phyloP scores from a whole-genome alignment of 768 basidiomycete genomes.

The Mrakia frigida region DNA sequence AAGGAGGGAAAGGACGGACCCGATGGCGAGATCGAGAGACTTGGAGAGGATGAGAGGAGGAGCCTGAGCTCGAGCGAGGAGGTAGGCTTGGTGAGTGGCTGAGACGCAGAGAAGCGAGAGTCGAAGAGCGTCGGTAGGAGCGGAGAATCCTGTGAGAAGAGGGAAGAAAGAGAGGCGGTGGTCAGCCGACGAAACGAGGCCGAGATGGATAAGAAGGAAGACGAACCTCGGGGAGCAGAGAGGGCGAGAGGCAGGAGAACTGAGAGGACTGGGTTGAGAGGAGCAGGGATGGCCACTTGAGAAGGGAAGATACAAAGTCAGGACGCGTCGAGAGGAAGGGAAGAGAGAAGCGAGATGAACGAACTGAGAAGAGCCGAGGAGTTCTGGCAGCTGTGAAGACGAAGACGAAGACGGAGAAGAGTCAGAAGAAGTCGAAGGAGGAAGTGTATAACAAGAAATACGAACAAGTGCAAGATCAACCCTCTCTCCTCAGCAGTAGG shows the following conservation, averaged over 20 bases:
- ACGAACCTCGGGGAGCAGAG: slow-evolving; percentile 43
- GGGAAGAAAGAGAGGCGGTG: background rate
- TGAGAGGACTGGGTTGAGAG: slow-evolving; percentile 50
- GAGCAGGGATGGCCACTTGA: slow-evolving; percentile 46
- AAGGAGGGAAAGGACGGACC: slow-evolving; percentile 4
- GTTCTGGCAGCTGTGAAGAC: slow-evolving; percentile 13
- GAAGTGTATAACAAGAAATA: background rate
- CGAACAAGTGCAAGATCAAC: slow-evolving; percentile 41
- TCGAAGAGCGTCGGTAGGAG: slow-evolving; percentile 48
- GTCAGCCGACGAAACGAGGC: slow-evolving; percentile 4
- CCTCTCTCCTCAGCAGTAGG: slow-evolving; percentile 42
- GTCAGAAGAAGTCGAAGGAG: background rate
- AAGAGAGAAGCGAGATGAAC: background rate
- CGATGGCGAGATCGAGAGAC: slow-evolving; percentile 46
- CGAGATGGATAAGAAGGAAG: too few relatives aligned
- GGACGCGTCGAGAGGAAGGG: background rate
- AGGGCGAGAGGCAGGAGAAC: slow-evolving; percentile 49
- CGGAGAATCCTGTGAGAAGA: slow-evolving; percentile 38
- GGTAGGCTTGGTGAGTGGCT: slow-evolving; percentile 50
- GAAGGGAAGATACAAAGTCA: background rate
- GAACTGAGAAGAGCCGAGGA: slow-evolving; percentile 24
- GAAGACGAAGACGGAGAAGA: background rate
- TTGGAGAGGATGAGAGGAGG: slow-evolving; percentile 37
- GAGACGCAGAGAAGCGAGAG: slow-evolving; percentile 47
- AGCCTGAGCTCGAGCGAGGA: slow-evolving; percentile 44